Conservation (phyloP, 345 rosid genomes). For the Heritiera fomes region DNA sequence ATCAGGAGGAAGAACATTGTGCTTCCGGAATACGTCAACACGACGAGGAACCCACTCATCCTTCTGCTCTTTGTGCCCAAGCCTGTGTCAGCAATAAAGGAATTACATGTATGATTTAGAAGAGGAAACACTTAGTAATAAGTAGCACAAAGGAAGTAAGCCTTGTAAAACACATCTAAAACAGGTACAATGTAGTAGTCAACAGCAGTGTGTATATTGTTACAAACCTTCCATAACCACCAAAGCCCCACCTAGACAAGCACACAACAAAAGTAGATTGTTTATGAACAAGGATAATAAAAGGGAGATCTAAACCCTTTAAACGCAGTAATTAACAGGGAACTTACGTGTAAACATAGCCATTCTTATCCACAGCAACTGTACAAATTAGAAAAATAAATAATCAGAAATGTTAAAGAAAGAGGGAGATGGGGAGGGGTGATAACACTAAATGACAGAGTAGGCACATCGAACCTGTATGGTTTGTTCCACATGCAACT, state of each 20-base stretch:
- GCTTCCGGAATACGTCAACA: slow-evolving; percentile 69
- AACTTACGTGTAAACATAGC: slow-evolving; percentile 94
- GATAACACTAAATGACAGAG: background rate
- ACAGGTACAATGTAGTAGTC: background rate
- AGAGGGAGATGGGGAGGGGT: background rate
- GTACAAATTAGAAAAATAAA: slow-evolving; percentile 28
- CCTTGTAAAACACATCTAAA: background rate
- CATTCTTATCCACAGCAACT: slow-evolving; percentile 93
- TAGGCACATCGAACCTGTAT: slow-evolving; percentile 61
- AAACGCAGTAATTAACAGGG: background rate
- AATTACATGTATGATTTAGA: slow-evolving; percentile 23
- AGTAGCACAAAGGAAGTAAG: slow-evolving; percentile 8
- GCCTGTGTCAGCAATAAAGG: slow-evolving; percentile 47
- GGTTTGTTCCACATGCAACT: slow-evolving; percentile 95
- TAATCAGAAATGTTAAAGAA: slow-evolving; percentile 1
- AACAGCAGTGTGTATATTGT: background rate
- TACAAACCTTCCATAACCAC: slow-evolving; percentile 98
- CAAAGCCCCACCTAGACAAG: slow-evolving; percentile 85
- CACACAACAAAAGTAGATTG: slow-evolving; percentile 29
- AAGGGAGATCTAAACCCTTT: slow-evolving; percentile 13
- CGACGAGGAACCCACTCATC: slow-evolving; percentile 98
- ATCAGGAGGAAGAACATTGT: slow-evolving; percentile 74
- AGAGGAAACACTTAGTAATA: background rate
- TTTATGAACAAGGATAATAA: background rate
- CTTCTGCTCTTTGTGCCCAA: slow-evolving; percentile 98